A percentile compares a stretch with the other conserved stretches of the same genome.
Conservation (phyloP, 2,329 filamentous ascomycete species). For the Stemphylium vesicarium region DNA sequence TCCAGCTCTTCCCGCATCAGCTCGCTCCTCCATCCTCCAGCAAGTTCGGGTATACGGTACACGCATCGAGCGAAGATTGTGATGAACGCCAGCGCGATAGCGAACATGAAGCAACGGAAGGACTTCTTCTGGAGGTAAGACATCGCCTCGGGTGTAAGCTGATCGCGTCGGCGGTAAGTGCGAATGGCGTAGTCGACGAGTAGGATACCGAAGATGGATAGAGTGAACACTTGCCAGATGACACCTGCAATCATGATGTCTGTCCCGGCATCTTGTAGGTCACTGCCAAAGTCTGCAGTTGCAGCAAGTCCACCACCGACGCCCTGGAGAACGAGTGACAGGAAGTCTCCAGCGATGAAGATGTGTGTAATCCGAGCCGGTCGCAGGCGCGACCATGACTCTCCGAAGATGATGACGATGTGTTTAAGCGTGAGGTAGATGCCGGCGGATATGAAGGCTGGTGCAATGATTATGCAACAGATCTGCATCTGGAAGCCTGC, state of each 20-base stretch:
- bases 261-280: conserved; percentile 54
- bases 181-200: conserved; percentile 48
- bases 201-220: conserved; percentile 56
- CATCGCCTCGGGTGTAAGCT: conserved; percentile 28
- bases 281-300: conserved; percentile 52
- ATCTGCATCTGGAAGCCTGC: conserved; percentile 62
- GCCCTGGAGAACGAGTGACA: conserved; percentile 66
- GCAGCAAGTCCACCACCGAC: conserved; percentile 65
- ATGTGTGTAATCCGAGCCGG: conserved; percentile 61
- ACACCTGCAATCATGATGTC: conserved; percentile 66
- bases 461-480: conserved; percentile 62
- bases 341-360: conserved; percentile 65
- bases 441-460: conserved; percentile 61
- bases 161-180: conserved; percentile 35
- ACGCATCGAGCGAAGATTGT: conserved; percentile 56
- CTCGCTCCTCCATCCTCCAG: conserved; percentile 54
- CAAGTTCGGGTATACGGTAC: conserved; percentile 58
- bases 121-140: conserved; percentile 27
- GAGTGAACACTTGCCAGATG: conserved; percentile 61
- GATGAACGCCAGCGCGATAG: conserved; percentile 51
- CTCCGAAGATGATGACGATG: conserved; percentile 62
- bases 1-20: conserved; percentile 57
- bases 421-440: conserved; percentile 65
- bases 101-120: conserved; percentile 42
- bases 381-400: conserved; percentile 36